A percentile compares a stretch with the other conserved stretches of the same genome.
Evolutionary conservation across 2,329 filamentous ascomycete species (phyloP).

Genomic region (Tolypocladium inflatum): DNA sequence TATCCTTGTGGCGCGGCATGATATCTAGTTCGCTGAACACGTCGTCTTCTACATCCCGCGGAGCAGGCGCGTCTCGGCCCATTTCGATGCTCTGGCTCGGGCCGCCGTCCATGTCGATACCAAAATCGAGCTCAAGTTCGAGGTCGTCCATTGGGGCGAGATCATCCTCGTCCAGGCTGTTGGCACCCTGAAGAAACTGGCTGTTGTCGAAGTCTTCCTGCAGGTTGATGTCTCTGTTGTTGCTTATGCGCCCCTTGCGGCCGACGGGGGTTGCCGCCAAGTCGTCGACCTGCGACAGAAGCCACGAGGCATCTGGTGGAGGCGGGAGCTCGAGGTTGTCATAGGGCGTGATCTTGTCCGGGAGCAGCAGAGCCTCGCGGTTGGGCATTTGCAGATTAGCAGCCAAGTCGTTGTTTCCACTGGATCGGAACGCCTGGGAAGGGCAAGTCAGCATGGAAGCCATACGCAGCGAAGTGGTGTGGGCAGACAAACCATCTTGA

Average conservation of each 20-base stretch:
- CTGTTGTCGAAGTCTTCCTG: constrained; percentile 64
- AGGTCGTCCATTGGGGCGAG: constrained; percentile 54
- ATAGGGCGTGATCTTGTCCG: constrained; percentile 86
- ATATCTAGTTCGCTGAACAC: constrained; percentile 57
- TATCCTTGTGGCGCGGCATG: constrained; percentile 45
- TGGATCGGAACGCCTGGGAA: constrained; percentile 78
- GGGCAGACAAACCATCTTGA: constrained; percentile 71
- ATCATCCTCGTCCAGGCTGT: constrained; percentile 47
- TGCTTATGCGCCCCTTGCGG: constrained; percentile 48
- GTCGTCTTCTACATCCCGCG: constrained; percentile 59
- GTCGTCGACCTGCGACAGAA: constrained; percentile 67
- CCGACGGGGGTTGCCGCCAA: constrained; percentile 41
- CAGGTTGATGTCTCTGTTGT: constrained; percentile 57
- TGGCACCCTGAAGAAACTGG: constrained; percentile 67
- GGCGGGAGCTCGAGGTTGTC: constrained; percentile 71
- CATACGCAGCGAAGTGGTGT: neutral
- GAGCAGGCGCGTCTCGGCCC: constrained; percentile 72
- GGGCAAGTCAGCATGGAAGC: constrained; percentile 17
- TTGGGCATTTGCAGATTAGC: constrained; percentile 70
- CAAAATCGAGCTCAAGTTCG: constrained; percentile 65
- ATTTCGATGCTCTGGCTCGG: constrained; percentile 68
- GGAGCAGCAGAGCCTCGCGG: constrained; percentile 77
- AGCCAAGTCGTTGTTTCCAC: constrained; percentile 92
- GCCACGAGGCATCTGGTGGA: constrained; percentile 77
- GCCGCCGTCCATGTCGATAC: constrained; percentile 62